phyloP scores from a whole-genome alignment of 805 yeast species.

The Komagataella ulmi region DNA sequence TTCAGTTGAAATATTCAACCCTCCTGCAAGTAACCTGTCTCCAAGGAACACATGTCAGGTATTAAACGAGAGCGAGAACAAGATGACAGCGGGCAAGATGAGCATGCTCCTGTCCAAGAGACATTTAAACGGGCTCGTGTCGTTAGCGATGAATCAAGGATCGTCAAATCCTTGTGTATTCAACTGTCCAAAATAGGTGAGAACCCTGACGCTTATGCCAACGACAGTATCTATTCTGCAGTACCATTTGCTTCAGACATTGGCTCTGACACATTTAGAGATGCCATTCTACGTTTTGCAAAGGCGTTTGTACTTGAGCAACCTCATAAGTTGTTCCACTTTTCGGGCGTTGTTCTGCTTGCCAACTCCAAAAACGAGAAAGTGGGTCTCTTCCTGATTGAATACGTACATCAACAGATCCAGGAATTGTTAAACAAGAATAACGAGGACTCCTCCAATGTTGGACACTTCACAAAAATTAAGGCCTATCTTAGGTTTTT shows the following conservation, averaged over 20 bases:
- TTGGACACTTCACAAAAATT: slow-evolving; percentile 56
- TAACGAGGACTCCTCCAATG: slow-evolving; percentile 14
- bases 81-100: neutral
- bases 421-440: slow-evolving; percentile 35
- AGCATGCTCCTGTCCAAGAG: neutral
- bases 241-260: slow-evolving; percentile 54
- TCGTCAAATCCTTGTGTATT: slow-evolving; percentile 19
- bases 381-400: slow-evolving; percentile 59
- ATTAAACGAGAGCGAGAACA: neutral
- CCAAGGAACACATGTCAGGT: neutral
- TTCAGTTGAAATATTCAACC: neutral
- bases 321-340: slow-evolving; percentile 76
- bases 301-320: slow-evolving; percentile 70
- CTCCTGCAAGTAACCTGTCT: neutral
- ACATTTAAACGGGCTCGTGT: neutral
- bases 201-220: slow-evolving; percentile 16
- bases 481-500: slow-evolving; percentile 63
- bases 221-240: slow-evolving; percentile 51
- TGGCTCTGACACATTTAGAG: slow-evolving; percentile 48
- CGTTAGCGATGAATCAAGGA: neutral
- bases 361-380: slow-evolving; percentile 50
- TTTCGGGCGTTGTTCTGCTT: slow-evolving; percentile 53
- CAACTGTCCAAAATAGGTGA: slow-evolving; percentile 53
- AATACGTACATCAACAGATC: slow-evolving; percentile 50
- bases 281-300: slow-evolving; percentile 46